phyloP scores from a whole-genome alignment of 352 stramenopile species.

The Pythium brassicae region DNA sequence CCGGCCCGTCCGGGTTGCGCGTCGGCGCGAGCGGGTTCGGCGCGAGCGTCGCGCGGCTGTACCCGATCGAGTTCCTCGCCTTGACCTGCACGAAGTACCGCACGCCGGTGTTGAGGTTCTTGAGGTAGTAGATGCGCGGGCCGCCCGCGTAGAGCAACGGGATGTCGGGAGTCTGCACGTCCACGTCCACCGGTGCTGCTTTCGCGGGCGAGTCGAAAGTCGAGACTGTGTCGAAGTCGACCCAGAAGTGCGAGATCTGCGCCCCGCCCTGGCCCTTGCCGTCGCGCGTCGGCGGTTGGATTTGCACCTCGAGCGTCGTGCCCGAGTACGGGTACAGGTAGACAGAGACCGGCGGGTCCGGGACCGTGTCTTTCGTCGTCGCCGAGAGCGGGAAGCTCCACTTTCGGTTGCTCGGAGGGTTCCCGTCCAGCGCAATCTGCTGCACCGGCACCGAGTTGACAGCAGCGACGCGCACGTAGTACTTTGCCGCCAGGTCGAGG shows the following conservation, averaged over 20 bases:
- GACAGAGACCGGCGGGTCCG: constrained; percentile 61
- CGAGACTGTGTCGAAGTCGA: constrained; percentile 64
- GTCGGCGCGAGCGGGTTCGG: constrained; percentile 54
- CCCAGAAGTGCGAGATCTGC: constrained; percentile 53
- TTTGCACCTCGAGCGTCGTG: constrained; percentile 68
- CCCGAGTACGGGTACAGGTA: constrained; percentile 52
- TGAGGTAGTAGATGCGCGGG: constrained; percentile 66
- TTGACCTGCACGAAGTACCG: constrained; percentile 87
- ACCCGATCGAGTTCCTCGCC: constrained; percentile 60
- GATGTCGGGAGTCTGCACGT: constrained; percentile 18
- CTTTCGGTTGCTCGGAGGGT: constrained; percentile 87
- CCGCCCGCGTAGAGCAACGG: constrained; percentile 58
- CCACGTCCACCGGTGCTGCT: constrained; percentile 33
- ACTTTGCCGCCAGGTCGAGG: constrained; percentile 63
- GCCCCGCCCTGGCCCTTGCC: constrained; percentile 40
- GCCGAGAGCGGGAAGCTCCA: constrained; percentile 83
- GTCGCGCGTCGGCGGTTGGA: constrained; percentile 62
- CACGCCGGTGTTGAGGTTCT: constrained; percentile 58
- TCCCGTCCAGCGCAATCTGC: constrained; percentile 70
- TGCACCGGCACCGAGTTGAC: constrained; percentile 88
- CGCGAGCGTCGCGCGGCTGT: constrained; percentile 57
- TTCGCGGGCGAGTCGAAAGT: constrained; percentile 69
- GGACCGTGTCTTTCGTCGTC: constrained; percentile 78
- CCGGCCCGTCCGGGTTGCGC: constrained; percentile 34
- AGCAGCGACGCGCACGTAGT: constrained; percentile 91